Percentiles rank a stretch among this genome's conserved stretches.
phyloP scores from a whole-genome alignment of 257 asterid genomes.

The Nicotiana tabacum region DNA sequence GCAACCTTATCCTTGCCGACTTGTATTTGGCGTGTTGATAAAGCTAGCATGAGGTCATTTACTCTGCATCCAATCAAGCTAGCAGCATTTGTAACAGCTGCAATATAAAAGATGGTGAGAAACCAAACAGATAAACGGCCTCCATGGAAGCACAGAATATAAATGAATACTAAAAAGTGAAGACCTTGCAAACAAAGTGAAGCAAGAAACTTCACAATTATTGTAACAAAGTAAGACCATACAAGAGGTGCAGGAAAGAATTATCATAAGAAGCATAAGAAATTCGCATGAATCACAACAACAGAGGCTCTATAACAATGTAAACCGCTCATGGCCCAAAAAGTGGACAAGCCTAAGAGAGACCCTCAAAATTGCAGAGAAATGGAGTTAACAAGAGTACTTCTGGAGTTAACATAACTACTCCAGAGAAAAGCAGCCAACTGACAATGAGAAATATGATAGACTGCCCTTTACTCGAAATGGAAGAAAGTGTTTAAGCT shows the following conservation, averaged over 20 bases:
- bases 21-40: constrained; percentile 64
- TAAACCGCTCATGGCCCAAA: background rate
- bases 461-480: background rate
- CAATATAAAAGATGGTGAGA: constrained; percentile 4
- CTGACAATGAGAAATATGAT: background rate
- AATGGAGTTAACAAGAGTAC: background rate
- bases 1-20: constrained; percentile 63
- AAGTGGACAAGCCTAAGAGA: background rate
- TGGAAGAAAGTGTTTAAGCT: background rate
- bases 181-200: background rate
- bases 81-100: constrained; percentile 80
- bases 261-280: background rate
- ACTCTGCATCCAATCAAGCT: constrained; percentile 75
- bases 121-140: background rate
- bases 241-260: constrained; percentile 2
- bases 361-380: background rate
- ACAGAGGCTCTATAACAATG: background rate
- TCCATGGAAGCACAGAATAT: background rate
- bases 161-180: background rate
- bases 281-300: background rate
- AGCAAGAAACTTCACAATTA: background rate
- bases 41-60: constrained; percentile 60
- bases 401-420: background rate
- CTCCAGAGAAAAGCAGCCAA: background rate
- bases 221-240: background rate